Percentiles rank a stretch among this genome's conserved stretches.
Conservation (phyloP, 2,329 filamentous ascomycete species). For the Fusarium lyarnte region DNA sequence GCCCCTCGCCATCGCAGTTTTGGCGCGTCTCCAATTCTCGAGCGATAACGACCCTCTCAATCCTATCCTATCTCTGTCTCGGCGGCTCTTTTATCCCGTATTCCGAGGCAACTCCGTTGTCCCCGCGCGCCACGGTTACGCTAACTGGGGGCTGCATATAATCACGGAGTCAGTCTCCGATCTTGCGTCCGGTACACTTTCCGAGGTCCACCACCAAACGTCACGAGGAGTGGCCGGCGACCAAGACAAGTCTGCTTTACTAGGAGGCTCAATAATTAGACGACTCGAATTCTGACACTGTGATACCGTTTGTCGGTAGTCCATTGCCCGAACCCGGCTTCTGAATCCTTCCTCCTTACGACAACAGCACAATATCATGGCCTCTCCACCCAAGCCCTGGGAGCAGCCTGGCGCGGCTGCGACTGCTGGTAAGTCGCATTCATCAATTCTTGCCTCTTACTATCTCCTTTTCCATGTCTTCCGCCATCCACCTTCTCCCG, state of each 20-base stretch:
- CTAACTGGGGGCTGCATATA: slow-evolving; percentile 37
- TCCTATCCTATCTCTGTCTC: not conserved
- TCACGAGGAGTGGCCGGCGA: slow-evolving; percentile 28
- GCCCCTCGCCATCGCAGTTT: slow-evolving; percentile 2
- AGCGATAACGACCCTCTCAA: not conserved
- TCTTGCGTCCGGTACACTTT: slow-evolving; percentile 33
- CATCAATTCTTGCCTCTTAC: slow-evolving; percentile 2
- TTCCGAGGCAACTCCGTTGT: slow-evolving; percentile 38
- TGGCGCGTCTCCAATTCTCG: not conserved
- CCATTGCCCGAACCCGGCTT: slow-evolving; percentile 10
- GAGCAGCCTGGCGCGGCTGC: slow-evolving; percentile 77
- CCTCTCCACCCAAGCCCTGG: slow-evolving; percentile 97
- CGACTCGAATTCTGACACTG: slow-evolving; percentile 10
- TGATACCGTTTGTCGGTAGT: slow-evolving; percentile 13
- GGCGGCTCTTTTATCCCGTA: slow-evolving; percentile 12
- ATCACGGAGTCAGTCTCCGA: slow-evolving; percentile 36
- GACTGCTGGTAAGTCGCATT: slow-evolving; percentile 58
- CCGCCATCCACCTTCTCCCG: not conserved
- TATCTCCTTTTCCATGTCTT: not conserved
- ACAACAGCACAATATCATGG: slow-evolving; percentile 55
- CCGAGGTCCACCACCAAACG: slow-evolving; percentile 36
- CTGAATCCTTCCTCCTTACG: slow-evolving; percentile 9
- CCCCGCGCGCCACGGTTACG: slow-evolving; percentile 32
- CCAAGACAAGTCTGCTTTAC: slow-evolving; percentile 1
- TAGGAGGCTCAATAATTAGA: slow-evolving; percentile 15